Percentiles rank a stretch among this genome's conserved stretches.
These are phyloP conservation scores for Fomes fomentarius DNA, from an alignment of 1,284 basidiomycete genomes.

Conservation along the genomic window DNA sequence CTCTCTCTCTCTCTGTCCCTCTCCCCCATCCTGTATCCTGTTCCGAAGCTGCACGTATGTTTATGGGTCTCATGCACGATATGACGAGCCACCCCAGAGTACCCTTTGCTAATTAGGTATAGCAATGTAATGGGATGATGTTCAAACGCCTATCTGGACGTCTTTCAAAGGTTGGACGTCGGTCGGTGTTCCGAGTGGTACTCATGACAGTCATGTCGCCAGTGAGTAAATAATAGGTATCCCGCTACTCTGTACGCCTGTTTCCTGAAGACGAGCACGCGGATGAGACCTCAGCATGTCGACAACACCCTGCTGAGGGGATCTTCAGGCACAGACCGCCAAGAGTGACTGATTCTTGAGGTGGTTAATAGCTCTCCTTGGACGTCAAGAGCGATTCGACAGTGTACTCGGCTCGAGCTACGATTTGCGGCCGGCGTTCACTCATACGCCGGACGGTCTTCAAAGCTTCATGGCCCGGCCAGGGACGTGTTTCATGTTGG, in stretches of 20 bases:
- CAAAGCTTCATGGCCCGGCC: too few relatives aligned
- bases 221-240: not conserved
- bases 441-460: too few relatives aligned
- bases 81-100: constrained; percentile 31
- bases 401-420: too few relatives aligned
- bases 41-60: constrained; percentile 29
- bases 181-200: too few relatives aligned
- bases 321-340: not conserved
- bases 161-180: too few relatives aligned
- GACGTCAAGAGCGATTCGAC: not conserved
- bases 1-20: constrained; percentile 8
- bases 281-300: too few relatives aligned
- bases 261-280: too few relatives aligned
- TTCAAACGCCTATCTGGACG: constrained; percentile 17
- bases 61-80: constrained; percentile 33
- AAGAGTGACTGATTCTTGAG: not conserved
- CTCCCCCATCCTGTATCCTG: constrained; percentile 20
- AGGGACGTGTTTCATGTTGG: too few relatives aligned
- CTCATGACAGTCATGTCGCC: not conserved
- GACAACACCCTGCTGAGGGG: not conserved
- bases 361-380: too few relatives aligned
- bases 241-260: too few relatives aligned
- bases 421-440: too few relatives aligned
- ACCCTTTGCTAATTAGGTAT: constrained; percentile 31
- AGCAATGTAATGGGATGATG: constrained; percentile 33